phyloP scores from a whole-genome alignment of 2,329 filamentous ascomycete species.

The Rhytidhysteron rufulum region DNA sequence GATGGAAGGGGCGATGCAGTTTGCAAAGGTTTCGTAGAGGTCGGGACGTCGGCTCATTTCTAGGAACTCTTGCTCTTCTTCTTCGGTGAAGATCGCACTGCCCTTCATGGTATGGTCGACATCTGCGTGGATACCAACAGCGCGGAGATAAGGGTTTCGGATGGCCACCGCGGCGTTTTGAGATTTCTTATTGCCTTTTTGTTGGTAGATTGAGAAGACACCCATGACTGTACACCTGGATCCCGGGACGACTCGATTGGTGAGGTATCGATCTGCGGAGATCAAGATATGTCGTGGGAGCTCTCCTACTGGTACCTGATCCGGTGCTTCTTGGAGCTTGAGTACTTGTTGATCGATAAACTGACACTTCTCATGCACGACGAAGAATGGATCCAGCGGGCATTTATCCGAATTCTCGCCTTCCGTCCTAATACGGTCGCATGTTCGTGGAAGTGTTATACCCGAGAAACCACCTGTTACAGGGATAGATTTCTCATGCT shows the following conservation, averaged over 20 bases:
- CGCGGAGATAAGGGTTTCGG: constrained; percentile 87
- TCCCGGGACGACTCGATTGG: constrained; percentile 91
- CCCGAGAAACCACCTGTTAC: constrained; percentile 85
- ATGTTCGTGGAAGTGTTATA: constrained; percentile 77
- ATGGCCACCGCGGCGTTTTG: constrained; percentile 84
- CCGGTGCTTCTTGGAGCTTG: constrained; percentile 94
- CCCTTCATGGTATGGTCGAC: constrained; percentile 87
- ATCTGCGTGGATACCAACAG: constrained; percentile 88
- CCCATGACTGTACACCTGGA: constrained; percentile 94
- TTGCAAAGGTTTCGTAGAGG: constrained; percentile 84
- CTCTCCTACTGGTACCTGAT: constrained; percentile 96
- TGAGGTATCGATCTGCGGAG: constrained; percentile 92
- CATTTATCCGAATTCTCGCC: constrained; percentile 72
- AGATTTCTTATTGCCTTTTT: constrained; percentile 76
- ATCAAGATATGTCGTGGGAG: constrained; percentile 91
- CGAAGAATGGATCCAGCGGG: constrained; percentile 91
- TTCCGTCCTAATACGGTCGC: constrained; percentile 60
- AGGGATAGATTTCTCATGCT: constrained; percentile 64
- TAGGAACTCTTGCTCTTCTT: constrained; percentile 93
- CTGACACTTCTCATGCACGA: constrained; percentile 86
- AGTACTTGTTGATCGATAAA: constrained; percentile 98
- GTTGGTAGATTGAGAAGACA: constrained; percentile 96
- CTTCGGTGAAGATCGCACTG: constrained; percentile 78
- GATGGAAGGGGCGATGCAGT: constrained; percentile 94
- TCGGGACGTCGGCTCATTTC: constrained; percentile 88